Percentiles rank a stretch among this genome's conserved stretches.
phyloP scores from a whole-genome alignment of 2,329 filamentous ascomycete species.

The Aureobasidium zeae region DNA sequence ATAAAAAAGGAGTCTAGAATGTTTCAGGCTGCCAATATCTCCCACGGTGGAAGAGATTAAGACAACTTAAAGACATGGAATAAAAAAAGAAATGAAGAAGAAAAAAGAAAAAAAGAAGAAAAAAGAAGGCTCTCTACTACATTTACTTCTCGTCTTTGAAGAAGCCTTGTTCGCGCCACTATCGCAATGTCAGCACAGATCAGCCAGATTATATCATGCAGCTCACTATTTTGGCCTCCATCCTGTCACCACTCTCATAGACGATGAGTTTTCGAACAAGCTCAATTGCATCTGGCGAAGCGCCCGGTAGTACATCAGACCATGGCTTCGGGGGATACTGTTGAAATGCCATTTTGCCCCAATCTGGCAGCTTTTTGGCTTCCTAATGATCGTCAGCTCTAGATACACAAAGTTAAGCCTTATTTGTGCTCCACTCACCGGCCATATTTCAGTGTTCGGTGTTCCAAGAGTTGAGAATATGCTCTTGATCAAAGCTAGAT shows the following conservation, averaged over 20 bases:
- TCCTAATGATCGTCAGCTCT: constrained; percentile 36
- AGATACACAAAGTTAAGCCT: neutral
- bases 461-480: constrained; percentile 90
- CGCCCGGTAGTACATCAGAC: constrained; percentile 58
- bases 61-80: too few relatives aligned
- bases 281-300: constrained; percentile 50
- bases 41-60: too few relatives aligned
- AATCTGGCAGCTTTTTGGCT: constrained; percentile 65
- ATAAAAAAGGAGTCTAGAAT: too few relatives aligned
- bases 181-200: neutral
- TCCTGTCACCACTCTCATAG: constrained; percentile 60
- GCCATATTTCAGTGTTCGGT: constrained; percentile 72
- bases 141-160: neutral
- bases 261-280: constrained; percentile 59
- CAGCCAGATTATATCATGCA: neutral
- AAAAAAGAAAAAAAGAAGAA: too few relatives aligned
- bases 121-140: neutral
- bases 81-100: too few relatives aligned
- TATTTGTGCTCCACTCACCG: constrained; percentile 48
- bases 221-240: constrained; percentile 53
- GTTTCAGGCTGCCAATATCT: constrained; percentile 2
- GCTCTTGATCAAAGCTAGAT: constrained; percentile 80
- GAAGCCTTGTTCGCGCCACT: constrained; percentile 6
- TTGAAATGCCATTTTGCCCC: constrained; percentile 75
- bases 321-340: constrained; percentile 60